A percentile compares a stretch with the other conserved stretches of the same genome.
phyloP scores from a whole-genome alignment of 495 filamentous ascomycete species.

The Tuber brumale region DNA sequence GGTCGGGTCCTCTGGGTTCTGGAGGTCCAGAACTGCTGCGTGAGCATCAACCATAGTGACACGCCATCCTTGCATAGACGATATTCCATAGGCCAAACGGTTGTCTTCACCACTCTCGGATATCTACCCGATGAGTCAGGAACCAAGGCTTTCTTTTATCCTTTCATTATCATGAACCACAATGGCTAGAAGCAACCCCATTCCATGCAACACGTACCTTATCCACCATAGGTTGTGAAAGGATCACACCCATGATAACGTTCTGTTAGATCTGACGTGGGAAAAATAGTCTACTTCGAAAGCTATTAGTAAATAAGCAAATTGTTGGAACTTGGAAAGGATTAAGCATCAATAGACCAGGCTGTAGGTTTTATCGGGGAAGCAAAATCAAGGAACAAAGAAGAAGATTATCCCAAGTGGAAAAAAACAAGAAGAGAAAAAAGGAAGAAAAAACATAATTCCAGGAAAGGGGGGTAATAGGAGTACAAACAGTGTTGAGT shows the following conservation, averaged over 20 bases:
- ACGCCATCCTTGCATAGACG: slow-evolving; percentile 99
- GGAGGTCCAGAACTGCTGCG: slow-evolving; percentile 77
- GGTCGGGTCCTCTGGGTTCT: slow-evolving; percentile 55
- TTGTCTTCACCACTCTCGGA: slow-evolving; percentile 90
- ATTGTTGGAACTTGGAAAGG: background rate
- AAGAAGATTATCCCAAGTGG: background rate
- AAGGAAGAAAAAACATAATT: background rate
- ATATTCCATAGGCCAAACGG: slow-evolving; percentile 82
- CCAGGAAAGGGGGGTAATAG: background rate
- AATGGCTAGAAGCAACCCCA: slow-evolving; percentile 23
- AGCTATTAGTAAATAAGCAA: background rate
- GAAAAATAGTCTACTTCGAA: slow-evolving; percentile 11
- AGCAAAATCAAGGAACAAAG: slow-evolving; percentile 1
- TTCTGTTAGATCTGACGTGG: slow-evolving; percentile 18
- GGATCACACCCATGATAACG: slow-evolving; percentile 86
- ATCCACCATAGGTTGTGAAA: slow-evolving; percentile 93
- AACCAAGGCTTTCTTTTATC: slow-evolving; percentile 24
- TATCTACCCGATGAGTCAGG: slow-evolving; percentile 50
- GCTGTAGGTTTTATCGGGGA: background rate
- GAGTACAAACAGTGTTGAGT: slow-evolving; percentile 3
- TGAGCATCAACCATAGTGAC: slow-evolving; percentile 99
- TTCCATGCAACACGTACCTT: slow-evolving; percentile 62
- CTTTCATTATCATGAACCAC: slow-evolving; percentile 24
- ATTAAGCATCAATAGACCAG: background rate
- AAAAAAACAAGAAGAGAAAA: background rate